Percentiles rank a stretch among this genome's conserved stretches.
Evolutionary conservation across 169 alveolate species (phyloP).

Genomic region (Cryptosporidium parvum): DNA sequence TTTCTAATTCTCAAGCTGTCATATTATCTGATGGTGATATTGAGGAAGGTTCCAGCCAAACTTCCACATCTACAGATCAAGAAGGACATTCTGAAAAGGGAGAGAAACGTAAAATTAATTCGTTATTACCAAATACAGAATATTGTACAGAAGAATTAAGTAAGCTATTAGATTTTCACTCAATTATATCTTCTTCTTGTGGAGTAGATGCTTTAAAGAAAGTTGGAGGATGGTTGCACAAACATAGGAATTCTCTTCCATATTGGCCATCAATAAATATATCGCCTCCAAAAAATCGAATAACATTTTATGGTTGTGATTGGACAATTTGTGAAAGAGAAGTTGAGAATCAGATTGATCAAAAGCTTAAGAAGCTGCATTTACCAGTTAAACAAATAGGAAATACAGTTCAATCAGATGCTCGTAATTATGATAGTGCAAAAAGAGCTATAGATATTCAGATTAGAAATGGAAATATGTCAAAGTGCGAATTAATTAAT

Average conservation of each 20-base stretch:
- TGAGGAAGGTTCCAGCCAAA: background rate
- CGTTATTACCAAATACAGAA: conserved; percentile 8
- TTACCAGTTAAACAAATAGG: conserved; percentile 46
- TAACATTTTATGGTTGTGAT: conserved; percentile 70
- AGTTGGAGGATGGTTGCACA: conserved; percentile 66
- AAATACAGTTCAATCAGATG: conserved; percentile 2
- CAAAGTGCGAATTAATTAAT: conserved; percentile 29
- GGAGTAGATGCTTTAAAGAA: conserved; percentile 60
- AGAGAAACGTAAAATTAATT: background rate
- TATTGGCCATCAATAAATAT: conserved; percentile 44
- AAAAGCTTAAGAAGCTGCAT: conserved; percentile 26
- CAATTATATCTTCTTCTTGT: conserved; percentile 56
- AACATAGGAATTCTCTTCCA: conserved; percentile 57
- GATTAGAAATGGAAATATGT: conserved; percentile 5
- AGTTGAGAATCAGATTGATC: conserved; percentile 39
- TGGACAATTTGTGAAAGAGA: conserved; percentile 73
- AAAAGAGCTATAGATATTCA: conserved; percentile 25
- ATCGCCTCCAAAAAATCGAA: conserved; percentile 47
- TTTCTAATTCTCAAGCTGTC: background rate
- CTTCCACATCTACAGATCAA: background rate
- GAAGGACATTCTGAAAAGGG: background rate
- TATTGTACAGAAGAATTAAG: conserved; percentile 56
- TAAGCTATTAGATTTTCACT: conserved; percentile 48
- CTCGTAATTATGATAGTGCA: background rate
- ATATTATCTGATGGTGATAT: background rate